These are phyloP conservation scores for Saturnispora dispora DNA, from an alignment of 805 yeast genomes.

Conservation along the genomic window DNA sequence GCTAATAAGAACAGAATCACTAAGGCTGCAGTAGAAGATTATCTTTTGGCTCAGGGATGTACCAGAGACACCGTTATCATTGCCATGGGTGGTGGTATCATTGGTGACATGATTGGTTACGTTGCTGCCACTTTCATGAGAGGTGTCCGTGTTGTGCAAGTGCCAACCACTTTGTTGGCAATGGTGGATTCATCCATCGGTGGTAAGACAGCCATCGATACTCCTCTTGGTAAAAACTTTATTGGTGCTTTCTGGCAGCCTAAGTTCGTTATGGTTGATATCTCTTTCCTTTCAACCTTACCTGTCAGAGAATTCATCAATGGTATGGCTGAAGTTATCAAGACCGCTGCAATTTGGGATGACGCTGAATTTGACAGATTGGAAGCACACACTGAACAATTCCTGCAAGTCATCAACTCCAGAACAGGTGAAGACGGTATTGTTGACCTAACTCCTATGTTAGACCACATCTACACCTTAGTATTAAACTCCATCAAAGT, in stretches of 20 bases:
- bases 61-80: constrained; percentile 91
- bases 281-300: constrained; percentile 74
- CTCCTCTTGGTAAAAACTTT: constrained; percentile 91
- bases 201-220: constrained; percentile 97
- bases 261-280: constrained; percentile 74
- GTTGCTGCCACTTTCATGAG: constrained; percentile 99
- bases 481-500: constrained; percentile 83
- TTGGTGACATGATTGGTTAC: constrained; percentile 98
- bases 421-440: constrained; percentile 29
- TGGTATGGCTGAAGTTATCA: constrained; percentile 97
- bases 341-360: constrained; percentile 98
- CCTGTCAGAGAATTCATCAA: constrained; percentile 93
- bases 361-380: constrained; percentile 78
- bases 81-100: constrained; percentile 97
- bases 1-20: constrained; percentile 79
- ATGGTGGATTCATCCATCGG: constrained; percentile 99
- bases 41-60: constrained; percentile 70
- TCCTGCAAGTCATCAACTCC: constrained; percentile 55
- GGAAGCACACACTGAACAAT: constrained; percentile 63
- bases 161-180: constrained; percentile 87
- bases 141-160: constrained; percentile 87
- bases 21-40: constrained; percentile 91
- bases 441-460: constrained; percentile 61
- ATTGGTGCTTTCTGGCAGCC: constrained; percentile 99
- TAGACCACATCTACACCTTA: constrained; percentile 64